phyloP scores from a whole-genome alignment of 805 yeast genomes.

The Yamadazyma laniorum region DNA sequence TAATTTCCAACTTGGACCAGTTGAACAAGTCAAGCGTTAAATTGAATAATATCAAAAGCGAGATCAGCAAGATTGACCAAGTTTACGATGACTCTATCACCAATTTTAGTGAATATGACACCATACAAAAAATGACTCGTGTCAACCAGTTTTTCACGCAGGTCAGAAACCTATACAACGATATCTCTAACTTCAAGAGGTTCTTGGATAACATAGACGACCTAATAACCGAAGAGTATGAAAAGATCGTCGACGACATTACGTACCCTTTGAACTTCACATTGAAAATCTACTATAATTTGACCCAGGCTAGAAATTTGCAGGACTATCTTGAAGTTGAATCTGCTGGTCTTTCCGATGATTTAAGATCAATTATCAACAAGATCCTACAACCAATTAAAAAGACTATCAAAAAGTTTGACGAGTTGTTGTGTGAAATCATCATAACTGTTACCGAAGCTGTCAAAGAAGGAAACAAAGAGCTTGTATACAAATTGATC shows the following conservation, averaged over 20 bases:
- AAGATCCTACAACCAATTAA: constrained; percentile 53
- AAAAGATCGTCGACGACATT: constrained; percentile 32
- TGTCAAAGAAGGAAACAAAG: constrained; percentile 63
- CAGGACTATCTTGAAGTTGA: constrained; percentile 68
- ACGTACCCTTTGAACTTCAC: constrained; percentile 52
- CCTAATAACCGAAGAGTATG: constrained; percentile 47
- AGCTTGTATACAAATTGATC: constrained; percentile 67
- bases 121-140: constrained; percentile 63
- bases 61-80: constrained; percentile 44
- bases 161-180: constrained; percentile 62
- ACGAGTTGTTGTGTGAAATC: constrained; percentile 59
- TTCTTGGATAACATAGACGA: constrained; percentile 50
- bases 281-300: constrained; percentile 63
- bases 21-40: constrained; percentile 45
- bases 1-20: constrained; percentile 50
- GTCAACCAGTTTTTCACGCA: constrained; percentile 71
- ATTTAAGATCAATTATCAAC: constrained; percentile 63
- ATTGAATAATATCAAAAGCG: constrained; percentile 35
- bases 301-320: constrained; percentile 73
- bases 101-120: constrained; percentile 63
- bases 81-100: constrained; percentile 56
- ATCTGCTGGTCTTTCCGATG: constrained; percentile 50
- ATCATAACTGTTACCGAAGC: constrained; percentile 71
- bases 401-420: constrained; percentile 56
- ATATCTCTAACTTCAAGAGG: constrained; percentile 55